These are phyloP conservation scores for Zymoseptoria tritici DNA, from an alignment of 2,329 filamentous ascomycete species.

Conservation along the genomic window DNA sequence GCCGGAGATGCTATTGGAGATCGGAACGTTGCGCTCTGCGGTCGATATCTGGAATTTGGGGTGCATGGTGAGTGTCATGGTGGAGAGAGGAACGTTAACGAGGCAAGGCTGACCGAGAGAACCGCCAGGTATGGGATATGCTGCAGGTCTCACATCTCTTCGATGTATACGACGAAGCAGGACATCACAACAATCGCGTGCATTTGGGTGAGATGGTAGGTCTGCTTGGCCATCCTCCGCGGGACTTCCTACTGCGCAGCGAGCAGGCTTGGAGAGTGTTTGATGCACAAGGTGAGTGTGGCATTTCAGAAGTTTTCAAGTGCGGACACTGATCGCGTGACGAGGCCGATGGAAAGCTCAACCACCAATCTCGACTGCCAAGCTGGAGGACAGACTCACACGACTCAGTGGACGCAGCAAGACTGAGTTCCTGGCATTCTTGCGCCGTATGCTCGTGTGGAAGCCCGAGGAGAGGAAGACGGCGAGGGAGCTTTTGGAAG, in stretches of 20 bases:
- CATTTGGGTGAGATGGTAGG: conserved; percentile 26
- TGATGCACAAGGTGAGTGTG: neutral
- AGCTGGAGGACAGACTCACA: too few relatives aligned
- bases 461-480: conserved; percentile 32
- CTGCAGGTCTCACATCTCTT: conserved; percentile 31
- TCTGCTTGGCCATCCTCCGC: conserved; percentile 21
- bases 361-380: too few relatives aligned
- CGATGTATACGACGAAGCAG: conserved; percentile 17
- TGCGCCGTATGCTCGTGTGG: conserved; percentile 34
- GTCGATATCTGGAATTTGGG: conserved; percentile 10
- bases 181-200: neutral
- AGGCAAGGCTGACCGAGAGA: neutral
- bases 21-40: conserved; percentile 1
- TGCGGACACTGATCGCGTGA: too few relatives aligned
- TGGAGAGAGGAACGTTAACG: neutral
- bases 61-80: conserved; percentile 1
- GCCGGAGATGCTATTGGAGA: conserved; percentile 7
- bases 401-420: conserved; percentile 12
- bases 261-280: neutral
- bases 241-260: conserved; percentile 3
- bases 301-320: too few relatives aligned
- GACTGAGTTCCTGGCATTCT: conserved; percentile 30
- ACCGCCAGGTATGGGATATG: conserved; percentile 28
- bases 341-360: too few relatives aligned
- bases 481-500: conserved; percentile 32